Conservation (phyloP, 148 eudicot genomes). For the Amaranthus palmeri region DNA sequence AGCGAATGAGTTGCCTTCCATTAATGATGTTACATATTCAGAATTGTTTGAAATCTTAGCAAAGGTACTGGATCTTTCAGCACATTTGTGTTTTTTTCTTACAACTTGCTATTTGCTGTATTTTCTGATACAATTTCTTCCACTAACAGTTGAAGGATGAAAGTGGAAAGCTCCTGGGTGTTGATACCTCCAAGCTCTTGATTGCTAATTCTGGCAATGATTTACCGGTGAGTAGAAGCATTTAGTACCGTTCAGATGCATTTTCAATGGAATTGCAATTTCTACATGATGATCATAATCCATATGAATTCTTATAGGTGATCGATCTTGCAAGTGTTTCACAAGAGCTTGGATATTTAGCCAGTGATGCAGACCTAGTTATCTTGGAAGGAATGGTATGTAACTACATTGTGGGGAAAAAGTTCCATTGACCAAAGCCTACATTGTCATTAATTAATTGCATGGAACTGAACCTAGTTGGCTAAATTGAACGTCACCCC, state of each 20-base stretch:
- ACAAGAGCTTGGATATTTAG: slow-evolving; percentile 85
- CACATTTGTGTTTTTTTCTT: neutral
- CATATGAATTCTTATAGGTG: slow-evolving; percentile 43
- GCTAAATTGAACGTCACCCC: no score
- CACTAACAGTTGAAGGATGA: slow-evolving; percentile 77
- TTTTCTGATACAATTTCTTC: neutral
- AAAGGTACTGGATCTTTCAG: slow-evolving; percentile 44
- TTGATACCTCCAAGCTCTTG: slow-evolving; percentile 75
- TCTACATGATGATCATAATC: slow-evolving; percentile 15
- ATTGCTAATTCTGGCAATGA: slow-evolving; percentile 96
- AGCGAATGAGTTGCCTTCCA: slow-evolving; percentile 95
- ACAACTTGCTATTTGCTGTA: neutral
- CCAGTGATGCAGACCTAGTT: slow-evolving; percentile 92
- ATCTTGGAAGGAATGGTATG: slow-evolving; percentile 97
- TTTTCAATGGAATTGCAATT: neutral
- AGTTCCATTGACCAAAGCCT: no score
- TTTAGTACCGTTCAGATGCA: slow-evolving; percentile 1
- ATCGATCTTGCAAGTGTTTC: slow-evolving; percentile 85
- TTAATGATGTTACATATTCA: slow-evolving; percentile 80
- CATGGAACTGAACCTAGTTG: no score
- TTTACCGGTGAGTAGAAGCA: slow-evolving; percentile 75
- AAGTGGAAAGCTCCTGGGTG: slow-evolving; percentile 72
- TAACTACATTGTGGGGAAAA: neutral
- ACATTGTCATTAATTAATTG: no score
- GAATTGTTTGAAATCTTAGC: slow-evolving; percentile 74